Evolutionary conservation across 1,139 yeast species (phyloP), one percentile per base, ranked within the genome.

Genomic region (Zygoascus meyerae): DNA sequence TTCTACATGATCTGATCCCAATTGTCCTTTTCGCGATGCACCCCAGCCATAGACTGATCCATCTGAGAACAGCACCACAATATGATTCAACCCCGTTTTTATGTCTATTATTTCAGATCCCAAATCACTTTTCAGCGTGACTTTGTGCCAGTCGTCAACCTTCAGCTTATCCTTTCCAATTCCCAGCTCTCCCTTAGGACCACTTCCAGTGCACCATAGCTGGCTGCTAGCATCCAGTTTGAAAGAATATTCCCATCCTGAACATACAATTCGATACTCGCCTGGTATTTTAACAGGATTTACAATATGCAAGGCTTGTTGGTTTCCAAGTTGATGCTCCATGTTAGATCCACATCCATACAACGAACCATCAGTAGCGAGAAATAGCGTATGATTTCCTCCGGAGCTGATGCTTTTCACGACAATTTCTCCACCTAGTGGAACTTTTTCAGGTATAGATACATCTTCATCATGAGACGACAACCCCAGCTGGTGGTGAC

Each of bases 221-320:
- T 67, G 63, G 40, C 73, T 70, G 0, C 61, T 52, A 0, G 42
- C 51, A 40, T 72, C 70, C 0, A 82, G 73, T 6, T 85, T 64
- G 0, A 84, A 65, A 0, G 86, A 73, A 58, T 71, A 85, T 52
- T 83, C 92, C 95, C 95, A 90, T 1, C 96, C 95, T 46, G 87
- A 79, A 2, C 78, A 69, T 3, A 58, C 61, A 9, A 47, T 37
- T 11, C 29, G 47, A 50, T 28, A 46, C 26, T 18, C 34, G 33
- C 18, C 44, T 12, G 40, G 48, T 1, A 44, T 42, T 28, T 32
- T 17, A 5, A 16, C 30, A 2, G 60, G 59, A 15, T 53, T 54
- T 3, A 34, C 44, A n/a, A 46, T 33, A 17, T 40, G 41, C 10
- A 12, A 35, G 7, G 28, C 37, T 10, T 15, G 44, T 4, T 16